phyloP scores from a whole-genome alignment of 75 land plant species.

The Picea sitchensis region DNA sequence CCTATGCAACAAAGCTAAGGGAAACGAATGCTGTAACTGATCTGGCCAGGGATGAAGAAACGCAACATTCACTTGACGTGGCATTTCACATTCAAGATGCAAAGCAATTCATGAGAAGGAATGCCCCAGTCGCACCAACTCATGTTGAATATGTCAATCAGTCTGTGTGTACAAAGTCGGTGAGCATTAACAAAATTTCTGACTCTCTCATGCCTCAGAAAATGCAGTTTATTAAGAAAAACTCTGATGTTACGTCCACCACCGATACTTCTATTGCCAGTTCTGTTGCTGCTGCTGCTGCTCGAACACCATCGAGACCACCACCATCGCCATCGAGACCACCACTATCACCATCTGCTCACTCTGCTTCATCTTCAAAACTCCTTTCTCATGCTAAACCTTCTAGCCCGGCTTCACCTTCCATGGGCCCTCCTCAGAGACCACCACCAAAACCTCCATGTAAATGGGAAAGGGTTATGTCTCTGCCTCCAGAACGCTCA shows the following conservation, averaged over 20 bases:
- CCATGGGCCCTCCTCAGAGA: neutral
- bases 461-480: neutral
- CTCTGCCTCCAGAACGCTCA: slow-evolving; percentile 2
- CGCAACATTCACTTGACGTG: neutral
- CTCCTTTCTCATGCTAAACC: neutral
- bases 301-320: neutral
- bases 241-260: neutral
- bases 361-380: neutral
- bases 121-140: neutral
- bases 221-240: neutral
- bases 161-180: neutral
- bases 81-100: neutral
- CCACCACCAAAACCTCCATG: slow-evolving; percentile 7
- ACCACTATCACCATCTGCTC: neutral
- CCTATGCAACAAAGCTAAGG: neutral
- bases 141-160: slow-evolving; percentile 1
- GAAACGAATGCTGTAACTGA: neutral
- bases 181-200: neutral
- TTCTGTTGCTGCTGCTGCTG: neutral
- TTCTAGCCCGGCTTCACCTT: slow-evolving; percentile 4
- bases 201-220: neutral
- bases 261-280: too few relatives aligned
- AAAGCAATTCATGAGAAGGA: neutral
- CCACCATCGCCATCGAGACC: neutral
- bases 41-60: slow-evolving; percentile 3